phyloP scores from a whole-genome alignment of 352 stramenopile species.

The Pelagophyceae sp. region DNA sequence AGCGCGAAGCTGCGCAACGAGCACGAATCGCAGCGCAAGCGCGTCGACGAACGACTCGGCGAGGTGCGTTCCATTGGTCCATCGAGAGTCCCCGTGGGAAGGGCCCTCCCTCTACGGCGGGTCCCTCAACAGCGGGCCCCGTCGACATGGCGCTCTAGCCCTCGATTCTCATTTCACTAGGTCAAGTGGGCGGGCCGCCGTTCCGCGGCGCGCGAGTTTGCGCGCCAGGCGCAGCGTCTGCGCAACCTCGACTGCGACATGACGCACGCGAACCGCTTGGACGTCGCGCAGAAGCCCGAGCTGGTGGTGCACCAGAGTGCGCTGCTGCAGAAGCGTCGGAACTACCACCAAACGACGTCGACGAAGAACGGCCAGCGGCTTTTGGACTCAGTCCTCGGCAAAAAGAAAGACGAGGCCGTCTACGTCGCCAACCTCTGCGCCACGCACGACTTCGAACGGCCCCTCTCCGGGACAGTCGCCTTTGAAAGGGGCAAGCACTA shows the following conservation, averaged over 20 bases:
- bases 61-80: too few relatives aligned
- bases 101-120: too few relatives aligned
- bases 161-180: too few relatives aligned
- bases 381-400: background rate
- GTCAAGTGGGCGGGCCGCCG: background rate
- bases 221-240: background rate
- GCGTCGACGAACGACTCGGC: slow-evolving; percentile 6
- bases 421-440: slow-evolving; percentile 14
- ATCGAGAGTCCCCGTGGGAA: too few relatives aligned
- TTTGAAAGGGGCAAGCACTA: too few relatives aligned
- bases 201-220: background rate
- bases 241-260: slow-evolving; percentile 12
- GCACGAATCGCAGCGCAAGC: background rate
- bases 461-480: background rate
- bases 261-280: background rate
- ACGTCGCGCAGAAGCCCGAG: background rate
- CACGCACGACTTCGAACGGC: background rate
- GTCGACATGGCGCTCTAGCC: too few relatives aligned
- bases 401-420: slow-evolving; percentile 15
- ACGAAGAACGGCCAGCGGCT: background rate
- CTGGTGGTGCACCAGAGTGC: background rate
- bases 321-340: background rate
- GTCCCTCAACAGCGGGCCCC: too few relatives aligned
- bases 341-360: background rate
- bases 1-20: background rate